Conservation (phyloP, 2,329 filamentous ascomycete species). For the Verticillium dahliae region DNA sequence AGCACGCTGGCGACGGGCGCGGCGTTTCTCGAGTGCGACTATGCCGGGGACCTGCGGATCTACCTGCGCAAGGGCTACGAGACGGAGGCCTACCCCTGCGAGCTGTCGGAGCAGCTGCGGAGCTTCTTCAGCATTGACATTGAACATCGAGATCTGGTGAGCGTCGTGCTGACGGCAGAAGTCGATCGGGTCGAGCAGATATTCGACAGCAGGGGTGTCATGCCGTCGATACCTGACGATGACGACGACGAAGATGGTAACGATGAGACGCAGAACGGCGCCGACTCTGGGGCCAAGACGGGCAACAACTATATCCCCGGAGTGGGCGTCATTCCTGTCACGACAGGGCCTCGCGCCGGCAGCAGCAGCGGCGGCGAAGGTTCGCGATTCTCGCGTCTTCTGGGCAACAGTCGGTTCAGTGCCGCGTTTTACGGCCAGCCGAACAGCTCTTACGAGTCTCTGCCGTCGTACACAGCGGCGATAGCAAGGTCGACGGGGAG, state of each 20-base stretch:
- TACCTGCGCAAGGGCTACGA: slow-evolving; percentile 3
- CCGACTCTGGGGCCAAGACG: neutral
- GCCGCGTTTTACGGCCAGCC: neutral
- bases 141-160: slow-evolving; percentile 3
- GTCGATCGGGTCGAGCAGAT: slow-evolving; percentile 2
- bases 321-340: neutral
- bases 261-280: neutral
- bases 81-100: slow-evolving; percentile 1
- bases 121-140: slow-evolving; percentile 1
- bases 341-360: neutral
- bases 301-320: neutral
- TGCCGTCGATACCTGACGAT: slow-evolving; percentile 1
- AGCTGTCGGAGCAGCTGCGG: slow-evolving; percentile 5
- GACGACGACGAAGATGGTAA: neutral
- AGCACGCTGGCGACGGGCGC: slow-evolving; percentile 2
- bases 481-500: slow-evolving; percentile 1
- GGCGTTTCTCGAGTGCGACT: slow-evolving; percentile 5
- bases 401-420: slow-evolving; percentile 1
- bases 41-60: slow-evolving; percentile 3
- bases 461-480: slow-evolving; percentile 3
- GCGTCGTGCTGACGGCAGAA: neutral
- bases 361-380: neutral
- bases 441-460: neutral
- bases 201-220: slow-evolving; percentile 3
- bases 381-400: slow-evolving; percentile 2